Base-by-base conservation (phyloP, 2,329 filamentous ascomycete genomes). In the Nectriaceae sp. region DNA sequence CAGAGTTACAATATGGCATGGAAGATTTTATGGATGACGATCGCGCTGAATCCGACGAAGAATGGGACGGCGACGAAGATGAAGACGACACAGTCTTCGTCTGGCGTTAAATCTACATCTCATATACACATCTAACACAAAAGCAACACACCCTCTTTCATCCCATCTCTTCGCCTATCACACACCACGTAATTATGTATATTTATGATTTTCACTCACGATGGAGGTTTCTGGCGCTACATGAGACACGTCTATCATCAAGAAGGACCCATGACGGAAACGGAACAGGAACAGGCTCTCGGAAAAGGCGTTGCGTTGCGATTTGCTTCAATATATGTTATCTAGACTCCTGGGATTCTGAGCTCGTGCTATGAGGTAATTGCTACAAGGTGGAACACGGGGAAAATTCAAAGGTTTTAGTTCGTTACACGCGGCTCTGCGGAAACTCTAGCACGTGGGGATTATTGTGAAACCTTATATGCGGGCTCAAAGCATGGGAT, bases 1-100 rank as follows among this genome's bases (percentile, higher is more conserved):
- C 77, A 3, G 88, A 90, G 69, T 71, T 79, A 20, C 83, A 87
- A 52, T 89, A 79, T 54, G 78, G 78, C 19, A 89, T 90, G 74
- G 82, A 79, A 2, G 88, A 93, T 63, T 92, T 93, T 58, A 67
- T 89, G 13, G 68, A 88, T 68, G 70, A 74, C 3, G 76, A 75
- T 3, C 77, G 80, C 47, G 78, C 82, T 29, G 76, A 82, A 31
- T 74, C 72, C 3, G 79, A 81, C 68, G 78, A 73, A 1, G 79
- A 82, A 22, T 82, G 78, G 81, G 76, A 83, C 42, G 82, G 80
- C 4, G 79, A 82, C 41, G 70, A 75, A 29, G 76, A 79, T 39
- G 77, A 79, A 49, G 75, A 77, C 24, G 75, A 65, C 35, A 46
- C 58, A 16, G 58, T 68, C n/a, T 60, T 68, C 44, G 54, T 64